phyloP scores from a whole-genome alignment of 2,329 filamentous ascomycete species.

The Penicillium sp. region DNA sequence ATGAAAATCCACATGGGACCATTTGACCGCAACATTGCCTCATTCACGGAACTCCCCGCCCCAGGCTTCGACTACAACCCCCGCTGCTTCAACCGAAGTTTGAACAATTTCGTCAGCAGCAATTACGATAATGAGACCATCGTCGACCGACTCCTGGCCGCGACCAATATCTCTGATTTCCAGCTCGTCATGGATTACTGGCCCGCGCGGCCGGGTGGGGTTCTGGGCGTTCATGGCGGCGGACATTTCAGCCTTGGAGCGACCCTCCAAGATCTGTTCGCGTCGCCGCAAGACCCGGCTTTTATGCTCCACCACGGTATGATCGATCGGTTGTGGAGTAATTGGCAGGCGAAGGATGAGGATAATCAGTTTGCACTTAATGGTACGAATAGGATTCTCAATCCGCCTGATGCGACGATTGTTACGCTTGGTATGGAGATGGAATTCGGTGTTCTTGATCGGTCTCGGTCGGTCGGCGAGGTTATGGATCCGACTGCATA shows the following conservation, averaged over 20 bases:
- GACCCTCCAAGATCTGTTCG: conserved; percentile 46
- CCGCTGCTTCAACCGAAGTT: conserved; percentile 28
- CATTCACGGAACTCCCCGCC: conserved; percentile 11
- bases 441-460: conserved; percentile 21
- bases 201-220: conserved; percentile 19
- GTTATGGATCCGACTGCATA: conserved; percentile 19
- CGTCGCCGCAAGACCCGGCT: conserved; percentile 45
- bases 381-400: conserved; percentile 17
- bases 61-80: conserved; percentile 29
- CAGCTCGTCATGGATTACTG: conserved; percentile 38
- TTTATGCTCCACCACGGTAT: conserved; percentile 50
- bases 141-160: conserved; percentile 13
- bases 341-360: conserved; percentile 41
- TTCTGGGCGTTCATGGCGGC: conserved; percentile 44
- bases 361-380: conserved; percentile 16
- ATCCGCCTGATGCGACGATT: conserved; percentile 12
- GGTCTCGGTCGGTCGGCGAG: conserved; percentile 12
- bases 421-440: conserved; percentile 17
- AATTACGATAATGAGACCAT: conserved; percentile 20
- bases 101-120: conserved; percentile 28
- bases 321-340: conserved; percentile 49
- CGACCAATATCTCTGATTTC: conserved; percentile 33
- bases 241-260: conserved; percentile 48
- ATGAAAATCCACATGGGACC: conserved; percentile 31
- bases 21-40: conserved; percentile 14